Percentiles rank a stretch among this genome's conserved stretches.
Evolutionary conservation across 2,329 filamentous ascomycete genomes (phyloP).

Genomic region (Paraphaeosphaeria sporulosa): DNA sequence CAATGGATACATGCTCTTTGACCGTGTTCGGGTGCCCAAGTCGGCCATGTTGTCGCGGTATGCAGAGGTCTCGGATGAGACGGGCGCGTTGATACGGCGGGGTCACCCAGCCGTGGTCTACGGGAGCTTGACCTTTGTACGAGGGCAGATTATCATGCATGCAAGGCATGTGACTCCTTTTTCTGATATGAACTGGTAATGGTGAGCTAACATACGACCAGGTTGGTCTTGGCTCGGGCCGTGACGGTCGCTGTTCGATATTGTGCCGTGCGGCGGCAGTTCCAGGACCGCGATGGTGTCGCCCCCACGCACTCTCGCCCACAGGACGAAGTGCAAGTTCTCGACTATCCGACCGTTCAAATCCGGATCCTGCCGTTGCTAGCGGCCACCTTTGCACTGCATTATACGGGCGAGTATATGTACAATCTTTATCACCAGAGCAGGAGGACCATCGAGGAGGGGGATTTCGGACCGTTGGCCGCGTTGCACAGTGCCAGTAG

Average conservation of each 20-base stretch:
- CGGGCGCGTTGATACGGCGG: slow-evolving; percentile 55
- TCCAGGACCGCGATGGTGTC: slow-evolving; percentile 58
- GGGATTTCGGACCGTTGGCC: slow-evolving; percentile 58
- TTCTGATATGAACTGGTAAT: neutral
- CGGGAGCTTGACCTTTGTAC: slow-evolving; percentile 59
- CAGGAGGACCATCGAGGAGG: slow-evolving; percentile 57
- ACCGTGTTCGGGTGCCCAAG: slow-evolving; percentile 56
- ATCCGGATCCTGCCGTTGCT: slow-evolving; percentile 62
- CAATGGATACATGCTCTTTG: slow-evolving; percentile 63
- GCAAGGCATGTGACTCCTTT: slow-evolving; percentile 43
- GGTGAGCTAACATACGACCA: neutral
- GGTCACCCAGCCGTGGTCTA: slow-evolving; percentile 60
- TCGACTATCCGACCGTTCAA: slow-evolving; percentile 64
- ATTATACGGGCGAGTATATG: slow-evolving; percentile 60
- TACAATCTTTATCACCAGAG: slow-evolving; percentile 57
- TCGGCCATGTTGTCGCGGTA: slow-evolving; percentile 60
- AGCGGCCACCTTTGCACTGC: slow-evolving; percentile 60
- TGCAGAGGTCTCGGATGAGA: slow-evolving; percentile 55
- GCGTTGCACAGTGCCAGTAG: slow-evolving; percentile 63
- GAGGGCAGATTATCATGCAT: slow-evolving; percentile 58
- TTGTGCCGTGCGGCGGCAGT: slow-evolving; percentile 58
- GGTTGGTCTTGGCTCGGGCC: slow-evolving; percentile 59
- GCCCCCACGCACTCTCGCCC: slow-evolving; percentile 33
- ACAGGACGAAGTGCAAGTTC: slow-evolving; percentile 54
- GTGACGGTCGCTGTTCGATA: slow-evolving; percentile 63